Evolutionary conservation across 2,329 filamentous ascomycete species (phyloP).

Genomic region (Alternaria atra): DNA sequence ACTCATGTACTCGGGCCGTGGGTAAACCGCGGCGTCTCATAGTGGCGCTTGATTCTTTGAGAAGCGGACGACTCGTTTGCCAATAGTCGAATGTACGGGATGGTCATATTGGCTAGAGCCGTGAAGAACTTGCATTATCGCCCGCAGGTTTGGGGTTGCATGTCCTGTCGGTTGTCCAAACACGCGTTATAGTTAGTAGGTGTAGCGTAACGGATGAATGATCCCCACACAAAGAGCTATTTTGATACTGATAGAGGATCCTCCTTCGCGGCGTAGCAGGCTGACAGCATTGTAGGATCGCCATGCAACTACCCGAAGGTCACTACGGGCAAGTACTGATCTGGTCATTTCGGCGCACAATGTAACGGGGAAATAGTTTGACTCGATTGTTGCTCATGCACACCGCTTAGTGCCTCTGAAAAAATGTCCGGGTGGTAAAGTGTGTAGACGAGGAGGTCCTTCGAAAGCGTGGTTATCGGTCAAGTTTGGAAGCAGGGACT

Average conservation of each 20-base stretch:
- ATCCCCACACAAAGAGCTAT: slow-evolving; percentile 5
- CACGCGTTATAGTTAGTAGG: neutral
- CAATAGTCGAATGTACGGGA: neutral
- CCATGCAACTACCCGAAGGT: slow-evolving; percentile 15
- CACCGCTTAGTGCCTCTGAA: slow-evolving; percentile 6
- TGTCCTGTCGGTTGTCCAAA: slow-evolving; percentile 2
- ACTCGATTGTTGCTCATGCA: slow-evolving; percentile 6
- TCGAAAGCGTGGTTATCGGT: slow-evolving; percentile 9
- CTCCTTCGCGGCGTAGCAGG: slow-evolving; percentile 6
- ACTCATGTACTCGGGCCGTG: slow-evolving; percentile 7
- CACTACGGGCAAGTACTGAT: slow-evolving; percentile 8
- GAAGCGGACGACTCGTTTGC: slow-evolving; percentile 1
- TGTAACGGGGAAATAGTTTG: slow-evolving; percentile 6
- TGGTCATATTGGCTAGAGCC: neutral
- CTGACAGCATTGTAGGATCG: slow-evolving; percentile 7
- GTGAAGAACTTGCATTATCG: slow-evolving; percentile 1
- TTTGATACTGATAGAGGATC: slow-evolving; percentile 2
- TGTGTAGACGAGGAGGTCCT: slow-evolving; percentile 13
- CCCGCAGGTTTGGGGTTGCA: neutral
- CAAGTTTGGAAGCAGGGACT: slow-evolving; percentile 2
- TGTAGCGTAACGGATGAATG: neutral
- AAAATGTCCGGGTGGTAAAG: slow-evolving; percentile 6
- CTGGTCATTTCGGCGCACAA: slow-evolving; percentile 5
- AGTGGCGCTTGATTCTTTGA: neutral
- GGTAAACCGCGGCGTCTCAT: slow-evolving; percentile 2